phyloP scores from a whole-genome alignment of 306 rosid genomes.

The Albizia julibrissin region DNA sequence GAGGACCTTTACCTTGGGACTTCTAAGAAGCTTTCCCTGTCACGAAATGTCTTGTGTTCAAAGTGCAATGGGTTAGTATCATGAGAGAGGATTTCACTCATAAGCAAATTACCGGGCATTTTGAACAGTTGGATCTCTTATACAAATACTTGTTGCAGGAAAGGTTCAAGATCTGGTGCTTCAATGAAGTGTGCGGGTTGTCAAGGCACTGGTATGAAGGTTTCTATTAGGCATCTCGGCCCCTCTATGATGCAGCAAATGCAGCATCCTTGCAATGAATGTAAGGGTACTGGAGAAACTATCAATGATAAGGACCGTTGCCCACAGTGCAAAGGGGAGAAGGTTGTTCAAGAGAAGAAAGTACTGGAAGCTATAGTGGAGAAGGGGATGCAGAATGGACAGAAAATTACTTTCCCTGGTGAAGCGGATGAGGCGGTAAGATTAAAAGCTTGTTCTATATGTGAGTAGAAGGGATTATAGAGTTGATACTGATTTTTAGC shows the following conservation, averaged over 20 bases:
- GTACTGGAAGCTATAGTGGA: slow-evolving; percentile 76
- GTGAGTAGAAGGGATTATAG: neutral
- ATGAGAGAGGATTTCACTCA: neutral
- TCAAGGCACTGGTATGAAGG: slow-evolving; percentile 87
- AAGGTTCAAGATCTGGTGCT: slow-evolving; percentile 84
- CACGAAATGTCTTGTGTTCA: slow-evolving; percentile 71
- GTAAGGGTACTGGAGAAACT: slow-evolving; percentile 89
- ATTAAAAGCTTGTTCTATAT: neutral
- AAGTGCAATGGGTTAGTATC: slow-evolving; percentile 76
- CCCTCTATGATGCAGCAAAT: slow-evolving; percentile 86
- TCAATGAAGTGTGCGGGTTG: slow-evolving; percentile 69
- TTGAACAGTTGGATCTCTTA: neutral
- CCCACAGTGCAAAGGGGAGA: slow-evolving; percentile 78
- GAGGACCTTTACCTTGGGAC: slow-evolving; percentile 79
- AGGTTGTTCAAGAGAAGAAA: slow-evolving; percentile 82
- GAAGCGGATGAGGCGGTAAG: slow-evolving; percentile 90
- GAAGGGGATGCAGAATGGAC: slow-evolving; percentile 91
- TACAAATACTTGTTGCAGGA: slow-evolving; percentile 38
- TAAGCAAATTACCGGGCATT: neutral
- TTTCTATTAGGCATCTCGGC: slow-evolving; percentile 74
- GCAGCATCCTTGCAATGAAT: slow-evolving; percentile 88
- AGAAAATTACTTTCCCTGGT: slow-evolving; percentile 88
- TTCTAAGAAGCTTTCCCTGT: slow-evolving; percentile 77
- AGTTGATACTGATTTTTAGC: slow-evolving; percentile 6
- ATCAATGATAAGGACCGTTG: slow-evolving; percentile 78